phyloP scores from a whole-genome alignment of 352 stramenopile genomes.

The Pythium graminicola region DNA sequence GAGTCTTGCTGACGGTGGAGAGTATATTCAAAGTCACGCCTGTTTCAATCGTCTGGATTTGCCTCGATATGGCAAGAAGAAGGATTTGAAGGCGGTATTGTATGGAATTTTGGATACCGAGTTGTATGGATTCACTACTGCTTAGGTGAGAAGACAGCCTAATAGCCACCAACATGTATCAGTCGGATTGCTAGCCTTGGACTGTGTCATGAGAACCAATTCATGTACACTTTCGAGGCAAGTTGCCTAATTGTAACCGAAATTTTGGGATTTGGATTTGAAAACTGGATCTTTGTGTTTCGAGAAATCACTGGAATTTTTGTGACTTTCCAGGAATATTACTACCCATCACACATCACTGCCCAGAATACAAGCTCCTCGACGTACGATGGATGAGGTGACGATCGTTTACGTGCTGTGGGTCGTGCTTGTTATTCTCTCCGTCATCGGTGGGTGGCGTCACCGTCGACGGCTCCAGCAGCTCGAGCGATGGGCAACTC shows the following conservation, averaged over 20 bases:
- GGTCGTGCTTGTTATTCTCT: slow-evolving; percentile 4
- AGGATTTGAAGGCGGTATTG: slow-evolving; percentile 69
- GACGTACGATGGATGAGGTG: not conserved
- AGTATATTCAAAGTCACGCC: slow-evolving; percentile 66
- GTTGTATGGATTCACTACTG: slow-evolving; percentile 66
- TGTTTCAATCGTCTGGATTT: slow-evolving; percentile 92
- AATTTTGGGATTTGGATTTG: slow-evolving; percentile 7
- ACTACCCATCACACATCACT: not conserved
- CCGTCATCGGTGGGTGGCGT: not conserved
- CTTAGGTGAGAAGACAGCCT: too few species aligned
- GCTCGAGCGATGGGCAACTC: slow-evolving; percentile 7
- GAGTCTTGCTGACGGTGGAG: slow-evolving; percentile 1
- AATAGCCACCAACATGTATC: not conserved
- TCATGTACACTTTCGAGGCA: too few species aligned
- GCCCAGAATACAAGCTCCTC: too few species aligned
- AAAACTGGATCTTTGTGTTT: slow-evolving; percentile 5
- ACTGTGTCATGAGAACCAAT: too few species aligned
- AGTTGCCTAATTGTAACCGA: too few species aligned
- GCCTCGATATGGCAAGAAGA: slow-evolving; percentile 89
- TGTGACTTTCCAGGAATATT: too few species aligned
- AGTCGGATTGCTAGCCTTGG: too few species aligned
- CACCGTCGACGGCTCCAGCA: slow-evolving; percentile 4
- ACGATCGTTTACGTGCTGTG: slow-evolving; percentile 10
- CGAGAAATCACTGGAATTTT: too few species aligned
- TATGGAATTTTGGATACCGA: slow-evolving; percentile 65